Conservation (phyloP, 2,329 filamentous ascomycete genomes). For the Colletotrichum zoysiae region DNA sequence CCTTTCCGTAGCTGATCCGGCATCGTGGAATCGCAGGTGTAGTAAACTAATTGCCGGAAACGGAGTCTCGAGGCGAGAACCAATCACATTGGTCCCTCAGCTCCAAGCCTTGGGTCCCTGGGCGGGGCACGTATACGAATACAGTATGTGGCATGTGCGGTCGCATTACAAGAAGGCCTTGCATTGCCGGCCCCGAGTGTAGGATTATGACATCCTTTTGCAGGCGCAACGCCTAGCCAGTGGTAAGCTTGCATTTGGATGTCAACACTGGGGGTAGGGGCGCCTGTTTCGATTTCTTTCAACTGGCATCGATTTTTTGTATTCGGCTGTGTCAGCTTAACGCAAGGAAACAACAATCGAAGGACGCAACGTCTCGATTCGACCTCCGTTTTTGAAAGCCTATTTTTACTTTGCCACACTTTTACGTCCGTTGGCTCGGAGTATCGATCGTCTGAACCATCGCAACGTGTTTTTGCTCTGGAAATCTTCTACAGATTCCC, state of each 20-base stretch:
- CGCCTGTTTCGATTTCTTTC: conserved; percentile 11
- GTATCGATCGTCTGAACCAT: conserved; percentile 14
- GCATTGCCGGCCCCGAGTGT: conserved; percentile 18
- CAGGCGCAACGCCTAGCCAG: conserved; percentile 21
- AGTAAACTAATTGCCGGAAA: neutral
- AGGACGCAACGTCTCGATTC: neutral
- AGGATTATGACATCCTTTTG: conserved; percentile 10
- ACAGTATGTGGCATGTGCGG: conserved; percentile 12
- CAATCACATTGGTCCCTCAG: neutral
- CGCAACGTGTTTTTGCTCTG: neutral
- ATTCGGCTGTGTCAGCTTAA: neutral
- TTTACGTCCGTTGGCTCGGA: conserved; percentile 16
- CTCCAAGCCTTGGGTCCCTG: conserved; percentile 13
- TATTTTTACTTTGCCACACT: neutral
- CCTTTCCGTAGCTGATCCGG: neutral
- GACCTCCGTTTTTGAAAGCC: neutral
- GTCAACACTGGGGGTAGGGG: neutral
- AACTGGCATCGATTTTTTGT: conserved; percentile 4
- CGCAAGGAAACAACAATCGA: neutral
- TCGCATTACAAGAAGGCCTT: conserved; percentile 16
- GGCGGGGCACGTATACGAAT: neutral
- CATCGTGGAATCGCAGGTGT: neutral
- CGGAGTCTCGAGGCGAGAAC: neutral
- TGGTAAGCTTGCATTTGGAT: conserved; percentile 14
- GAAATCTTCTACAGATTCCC: neutral